Evolutionary conservation across 2,329 filamentous ascomycete genomes (phyloP).

Genomic region (Hymenoscyphus fructigenus): DNA sequence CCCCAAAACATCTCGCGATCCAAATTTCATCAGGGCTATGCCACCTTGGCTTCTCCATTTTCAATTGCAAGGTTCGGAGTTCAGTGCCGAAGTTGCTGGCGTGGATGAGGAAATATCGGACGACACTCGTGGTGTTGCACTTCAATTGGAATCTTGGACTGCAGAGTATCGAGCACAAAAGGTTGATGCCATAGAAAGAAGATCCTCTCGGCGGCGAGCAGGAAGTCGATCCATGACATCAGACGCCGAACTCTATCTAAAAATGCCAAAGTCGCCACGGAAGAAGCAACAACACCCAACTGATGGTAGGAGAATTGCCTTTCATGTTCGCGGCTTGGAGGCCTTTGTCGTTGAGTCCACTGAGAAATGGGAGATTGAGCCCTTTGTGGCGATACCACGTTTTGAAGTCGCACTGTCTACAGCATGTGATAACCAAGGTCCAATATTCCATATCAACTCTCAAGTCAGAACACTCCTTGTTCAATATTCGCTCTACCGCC

Average conservation of each 20-base stretch:
- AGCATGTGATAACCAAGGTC: conserved; percentile 80
- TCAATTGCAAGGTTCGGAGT: conserved; percentile 82
- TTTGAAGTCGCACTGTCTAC: conserved; percentile 87
- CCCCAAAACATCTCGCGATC: conserved; percentile 51
- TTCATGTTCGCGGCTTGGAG: conserved; percentile 82
- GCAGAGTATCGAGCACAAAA: conserved; percentile 86
- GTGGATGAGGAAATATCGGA: conserved; percentile 81
- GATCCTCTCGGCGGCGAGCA: conserved; percentile 65
- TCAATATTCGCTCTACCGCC: conserved; percentile 90
- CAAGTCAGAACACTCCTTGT: conserved; percentile 75
- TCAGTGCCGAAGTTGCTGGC: conserved; percentile 87
- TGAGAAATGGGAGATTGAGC: conserved; percentile 79
- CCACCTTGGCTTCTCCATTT: conserved; percentile 84
- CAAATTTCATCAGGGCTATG: conserved; percentile 73
- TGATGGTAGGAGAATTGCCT: conserved; percentile 77
- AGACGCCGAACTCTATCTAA: conserved; percentile 61
- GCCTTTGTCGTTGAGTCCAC: conserved; percentile 86
- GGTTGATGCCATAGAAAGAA: conserved; percentile 60
- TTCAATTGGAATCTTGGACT: conserved; percentile 86
- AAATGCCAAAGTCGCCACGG: conserved; percentile 50
- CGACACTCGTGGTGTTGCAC: conserved; percentile 75
- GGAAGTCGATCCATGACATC: conserved; percentile 65
- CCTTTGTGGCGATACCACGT: conserved; percentile 81
- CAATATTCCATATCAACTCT: conserved; percentile 83
- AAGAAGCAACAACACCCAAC: conserved; percentile 55